These are phyloP conservation scores for Entomortierella lignicola DNA, from an alignment of 192 early-diverging fungal species.

Conservation along the genomic window DNA sequence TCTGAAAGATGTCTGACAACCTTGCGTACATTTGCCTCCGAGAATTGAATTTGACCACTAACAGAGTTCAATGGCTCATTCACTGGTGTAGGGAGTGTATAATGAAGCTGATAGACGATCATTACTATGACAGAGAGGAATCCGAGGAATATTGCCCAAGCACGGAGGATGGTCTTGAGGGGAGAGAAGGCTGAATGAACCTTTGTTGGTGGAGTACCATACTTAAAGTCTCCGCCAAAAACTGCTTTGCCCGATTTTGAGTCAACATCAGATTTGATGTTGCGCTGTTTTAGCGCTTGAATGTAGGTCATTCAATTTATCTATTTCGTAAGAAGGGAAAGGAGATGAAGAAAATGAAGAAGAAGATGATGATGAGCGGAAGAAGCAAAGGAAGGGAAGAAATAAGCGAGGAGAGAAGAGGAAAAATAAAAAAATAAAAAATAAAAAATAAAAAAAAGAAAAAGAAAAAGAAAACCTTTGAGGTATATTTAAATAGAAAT, in stretches of 20 bases:
- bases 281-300: conserved; percentile 45
- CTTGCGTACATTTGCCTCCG: conserved; percentile 62
- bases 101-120: conserved; percentile 32
- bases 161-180: conserved; percentile 17
- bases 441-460: no score
- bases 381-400: not conserved
- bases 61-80: conserved; percentile 26
- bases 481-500: no score
- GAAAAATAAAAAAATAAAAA: not conserved
- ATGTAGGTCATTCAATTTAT: conserved; percentile 16
- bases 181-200: conserved; percentile 35
- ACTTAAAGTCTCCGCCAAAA: not conserved
- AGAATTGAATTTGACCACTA: conserved; percentile 59
- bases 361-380: not conserved
- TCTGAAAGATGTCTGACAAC: conserved; percentile 61
- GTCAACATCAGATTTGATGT: conserved; percentile 11
- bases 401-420: not conserved
- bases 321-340: not conserved
- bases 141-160: conserved; percentile 29
- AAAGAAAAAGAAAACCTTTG: no score
- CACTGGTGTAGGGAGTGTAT: conserved; percentile 35
- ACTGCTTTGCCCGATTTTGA: not conserved
- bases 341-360: not conserved
- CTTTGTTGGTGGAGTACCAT: conserved; percentile 17
- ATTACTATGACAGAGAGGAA: conserved; percentile 23